A percentile compares a stretch with the other conserved stretches of the same genome.
Conservation (phyloP, 208 protist species). For the Willaertia magna region DNA sequence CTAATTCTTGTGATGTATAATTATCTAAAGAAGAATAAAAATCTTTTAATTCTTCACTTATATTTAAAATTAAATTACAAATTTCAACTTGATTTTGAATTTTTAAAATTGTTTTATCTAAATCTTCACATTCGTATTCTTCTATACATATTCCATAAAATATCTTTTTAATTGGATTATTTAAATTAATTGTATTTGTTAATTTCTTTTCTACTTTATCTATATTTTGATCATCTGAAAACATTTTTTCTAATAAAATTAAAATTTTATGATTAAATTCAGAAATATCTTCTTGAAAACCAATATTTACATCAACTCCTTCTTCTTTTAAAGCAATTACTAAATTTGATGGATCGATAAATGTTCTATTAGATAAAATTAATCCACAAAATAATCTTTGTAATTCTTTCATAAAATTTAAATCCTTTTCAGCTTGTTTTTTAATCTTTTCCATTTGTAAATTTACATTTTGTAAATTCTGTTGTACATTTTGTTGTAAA, state of each 20-base stretch:
- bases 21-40: not conserved
- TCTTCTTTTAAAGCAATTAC: not conserved
- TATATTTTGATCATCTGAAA: not conserved
- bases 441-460: too few relatives aligned
- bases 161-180: not conserved
- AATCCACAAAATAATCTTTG: not conserved
- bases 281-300: not conserved
- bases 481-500: not conserved
- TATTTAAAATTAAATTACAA: slow-evolving; percentile 2
- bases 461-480: too few relatives aligned
- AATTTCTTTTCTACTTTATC: not conserved
- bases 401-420: not conserved
- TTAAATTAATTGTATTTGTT: not conserved
- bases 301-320: not conserved
- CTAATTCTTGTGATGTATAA: not conserved
- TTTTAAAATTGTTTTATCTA: not conserved
- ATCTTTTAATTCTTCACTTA: not conserved
- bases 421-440: not conserved
- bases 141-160: not conserved
- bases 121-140: not conserved
- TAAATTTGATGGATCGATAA: not conserved
- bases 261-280: not conserved
- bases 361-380: not conserved
- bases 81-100: not conserved
- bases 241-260: not conserved